A percentile compares a stretch with the other conserved stretches of the same genome.
phyloP scores from a whole-genome alignment of 2,329 filamentous ascomycete species.

The Microsporum ferrugineum region DNA sequence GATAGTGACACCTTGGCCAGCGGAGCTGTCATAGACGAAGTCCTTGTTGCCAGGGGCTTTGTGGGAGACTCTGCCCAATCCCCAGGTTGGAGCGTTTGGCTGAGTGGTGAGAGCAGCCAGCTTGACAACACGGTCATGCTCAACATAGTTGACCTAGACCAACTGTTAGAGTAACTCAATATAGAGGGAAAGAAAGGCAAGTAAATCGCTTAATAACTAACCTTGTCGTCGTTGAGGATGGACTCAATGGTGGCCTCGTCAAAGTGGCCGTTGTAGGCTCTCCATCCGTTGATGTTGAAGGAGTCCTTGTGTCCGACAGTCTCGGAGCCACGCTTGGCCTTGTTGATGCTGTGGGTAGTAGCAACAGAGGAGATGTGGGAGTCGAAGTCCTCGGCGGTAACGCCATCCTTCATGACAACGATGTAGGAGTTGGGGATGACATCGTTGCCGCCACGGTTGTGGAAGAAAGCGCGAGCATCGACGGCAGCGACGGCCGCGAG shows the following conservation, averaged over 20 bases:
- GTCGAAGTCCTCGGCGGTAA: constrained; percentile 9
- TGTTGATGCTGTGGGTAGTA: constrained; percentile 5
- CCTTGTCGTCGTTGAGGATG: constrained; percentile 10
- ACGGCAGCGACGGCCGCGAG: constrained; percentile 8
- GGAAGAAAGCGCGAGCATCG: constrained; percentile 10
- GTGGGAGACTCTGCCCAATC: constrained; percentile 27
- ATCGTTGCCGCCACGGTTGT: constrained; percentile 7
- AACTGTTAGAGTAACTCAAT: neutral
- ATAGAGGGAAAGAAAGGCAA: neutral
- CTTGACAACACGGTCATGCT: constrained; percentile 11
- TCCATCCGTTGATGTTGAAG: constrained; percentile 10
- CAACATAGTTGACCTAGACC: constrained; percentile 13
- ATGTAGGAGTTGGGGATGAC: constrained; percentile 13
- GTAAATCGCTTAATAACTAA: neutral
- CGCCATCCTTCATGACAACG: constrained; percentile 14
- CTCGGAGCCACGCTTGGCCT: neutral
- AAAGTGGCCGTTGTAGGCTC: constrained; percentile 11
- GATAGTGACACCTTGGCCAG: constrained; percentile 25
- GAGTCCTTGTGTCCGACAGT: constrained; percentile 7
- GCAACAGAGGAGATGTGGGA: constrained; percentile 11
- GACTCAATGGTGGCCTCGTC: constrained; percentile 10
- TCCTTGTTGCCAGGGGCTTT: constrained; percentile 15
- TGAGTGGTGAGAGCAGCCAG: constrained; percentile 10
- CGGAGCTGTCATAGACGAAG: constrained; percentile 29
- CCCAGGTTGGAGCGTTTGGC: constrained; percentile 24